Conservation (phyloP, 2,329 filamentous ascomycete genomes). For the Sclerotinia minor region DNA sequence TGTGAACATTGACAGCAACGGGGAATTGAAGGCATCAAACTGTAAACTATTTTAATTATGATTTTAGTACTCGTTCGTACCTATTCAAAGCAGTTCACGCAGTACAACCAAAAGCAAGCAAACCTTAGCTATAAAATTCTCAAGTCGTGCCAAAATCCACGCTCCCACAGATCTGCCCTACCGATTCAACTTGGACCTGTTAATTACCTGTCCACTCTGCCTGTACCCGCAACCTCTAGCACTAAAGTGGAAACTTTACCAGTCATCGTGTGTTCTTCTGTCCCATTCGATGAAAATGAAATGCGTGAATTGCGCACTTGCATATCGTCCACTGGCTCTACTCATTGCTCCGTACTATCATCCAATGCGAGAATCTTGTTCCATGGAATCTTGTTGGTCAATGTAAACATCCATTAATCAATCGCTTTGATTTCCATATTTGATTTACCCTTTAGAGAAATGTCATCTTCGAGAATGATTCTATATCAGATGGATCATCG, state of each 20-base stretch:
- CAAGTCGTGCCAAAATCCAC: conserved; percentile 13
- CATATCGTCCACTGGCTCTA: not conserved
- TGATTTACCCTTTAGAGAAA: not conserved
- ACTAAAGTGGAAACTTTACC: conserved; percentile 11
- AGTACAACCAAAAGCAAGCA: not conserved
- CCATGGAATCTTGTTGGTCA: conserved; percentile 7
- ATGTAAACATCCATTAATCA: conserved; percentile 6
- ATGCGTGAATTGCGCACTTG: conserved; percentile 12
- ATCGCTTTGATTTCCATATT: not conserved
- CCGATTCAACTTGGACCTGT: conserved; percentile 18
- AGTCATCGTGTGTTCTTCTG: conserved; percentile 13
- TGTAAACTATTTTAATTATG: not conserved
- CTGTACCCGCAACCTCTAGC: conserved; percentile 11
- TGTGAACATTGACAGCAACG: not conserved
- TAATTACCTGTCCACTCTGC: conserved; percentile 16
- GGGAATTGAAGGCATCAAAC: not conserved
- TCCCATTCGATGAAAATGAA: conserved; percentile 12
- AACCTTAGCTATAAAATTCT: not conserved
- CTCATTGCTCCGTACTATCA: not conserved
- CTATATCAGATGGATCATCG: not conserved
- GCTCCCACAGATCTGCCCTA: conserved; percentile 18
- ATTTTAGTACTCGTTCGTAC: not conserved
- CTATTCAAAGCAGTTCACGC: not conserved
- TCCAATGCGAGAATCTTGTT: conserved; percentile 16
- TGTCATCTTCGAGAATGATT: not conserved